phyloP scores from a whole-genome alignment of 1,284 basidiomycete genomes.

The Sanghuangporus sanghuang region DNA sequence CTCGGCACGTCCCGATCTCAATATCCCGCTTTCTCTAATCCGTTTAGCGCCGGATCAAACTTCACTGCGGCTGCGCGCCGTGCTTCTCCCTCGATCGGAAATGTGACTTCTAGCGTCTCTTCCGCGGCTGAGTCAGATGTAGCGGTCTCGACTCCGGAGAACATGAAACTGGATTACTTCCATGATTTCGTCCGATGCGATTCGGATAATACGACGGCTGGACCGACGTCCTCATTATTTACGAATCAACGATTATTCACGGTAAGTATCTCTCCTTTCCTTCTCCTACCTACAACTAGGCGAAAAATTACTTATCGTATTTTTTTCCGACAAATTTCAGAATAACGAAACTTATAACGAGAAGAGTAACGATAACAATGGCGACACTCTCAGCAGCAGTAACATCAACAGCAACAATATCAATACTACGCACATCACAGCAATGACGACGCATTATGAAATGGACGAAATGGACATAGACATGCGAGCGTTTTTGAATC shows the following conservation, averaged over 20 bases:
- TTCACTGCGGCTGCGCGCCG: neutral
- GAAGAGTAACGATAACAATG: neutral
- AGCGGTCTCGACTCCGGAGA: neutral
- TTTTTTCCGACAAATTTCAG: neutral
- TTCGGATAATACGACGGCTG: neutral
- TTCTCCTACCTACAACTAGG: neutral
- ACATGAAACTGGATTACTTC: neutral
- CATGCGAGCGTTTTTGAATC: neutral
- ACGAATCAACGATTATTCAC: neutral
- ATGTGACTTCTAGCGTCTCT: neutral
- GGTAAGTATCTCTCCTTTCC: neutral
- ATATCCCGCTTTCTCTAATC: neutral
- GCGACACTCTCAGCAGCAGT: neutral
- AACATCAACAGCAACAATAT: neutral
- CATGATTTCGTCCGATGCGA: neutral
- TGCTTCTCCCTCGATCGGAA: conserved; percentile 1
- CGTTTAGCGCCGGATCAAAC: neutral
- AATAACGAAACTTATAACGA: neutral
- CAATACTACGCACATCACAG: neutral
- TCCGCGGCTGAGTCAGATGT: neutral
- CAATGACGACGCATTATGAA: neutral
- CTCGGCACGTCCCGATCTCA: neutral
- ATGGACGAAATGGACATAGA: neutral
- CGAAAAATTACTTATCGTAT: neutral
- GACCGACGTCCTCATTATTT: neutral